These are phyloP conservation scores for Kalmanozyma brasiliensis DNA, from an alignment of 1,284 basidiomycete genomes.

Conservation along the genomic window DNA sequence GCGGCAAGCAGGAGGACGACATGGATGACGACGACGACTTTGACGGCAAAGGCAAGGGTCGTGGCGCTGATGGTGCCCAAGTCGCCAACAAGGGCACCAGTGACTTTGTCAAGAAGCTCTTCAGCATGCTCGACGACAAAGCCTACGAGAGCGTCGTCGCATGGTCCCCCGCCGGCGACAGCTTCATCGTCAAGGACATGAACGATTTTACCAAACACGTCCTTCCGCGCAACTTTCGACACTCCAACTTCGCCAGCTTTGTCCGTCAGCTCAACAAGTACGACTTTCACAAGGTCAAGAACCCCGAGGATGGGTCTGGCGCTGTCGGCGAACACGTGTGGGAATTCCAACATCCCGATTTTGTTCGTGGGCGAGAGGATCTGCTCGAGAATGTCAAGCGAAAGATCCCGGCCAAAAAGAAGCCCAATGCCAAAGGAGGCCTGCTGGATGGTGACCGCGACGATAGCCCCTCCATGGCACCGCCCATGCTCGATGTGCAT, in stretches of 20 bases:
- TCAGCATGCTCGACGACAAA: slow-evolving; percentile 86
- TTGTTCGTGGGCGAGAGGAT: slow-evolving; percentile 76
- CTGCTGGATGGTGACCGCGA: slow-evolving; percentile 64
- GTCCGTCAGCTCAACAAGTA: slow-evolving; percentile 90
- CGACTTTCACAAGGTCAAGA: slow-evolving; percentile 89
- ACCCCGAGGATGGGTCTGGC: slow-evolving; percentile 79
- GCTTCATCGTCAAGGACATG: slow-evolving; percentile 96
- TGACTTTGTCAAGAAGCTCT: slow-evolving; percentile 96
- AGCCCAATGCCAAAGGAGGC: slow-evolving; percentile 26
- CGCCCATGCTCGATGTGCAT: slow-evolving; percentile 17
- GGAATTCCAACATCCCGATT: slow-evolving; percentile 96
- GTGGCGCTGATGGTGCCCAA: slow-evolving; percentile 20
- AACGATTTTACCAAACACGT: slow-evolving; percentile 95
- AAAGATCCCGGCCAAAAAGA: slow-evolving; percentile 70
- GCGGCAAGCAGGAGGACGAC: slow-evolving; percentile 31
- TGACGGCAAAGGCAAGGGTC: slow-evolving; percentile 29
- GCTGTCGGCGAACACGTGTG: slow-evolving; percentile 81
- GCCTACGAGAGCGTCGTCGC: slow-evolving; percentile 80
- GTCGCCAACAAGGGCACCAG: slow-evolving; percentile 53
- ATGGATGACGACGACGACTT: slow-evolving; percentile 44
- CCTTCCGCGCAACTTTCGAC: slow-evolving; percentile 93
- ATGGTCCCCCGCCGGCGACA: slow-evolving; percentile 87
- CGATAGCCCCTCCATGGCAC: slow-evolving; percentile 41
- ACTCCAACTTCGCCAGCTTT: slow-evolving; percentile 86
- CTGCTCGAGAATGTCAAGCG: slow-evolving; percentile 82